Evolutionary conservation across 805 yeast genomes (phyloP).

Genomic region (Starmerella powellii): DNA sequence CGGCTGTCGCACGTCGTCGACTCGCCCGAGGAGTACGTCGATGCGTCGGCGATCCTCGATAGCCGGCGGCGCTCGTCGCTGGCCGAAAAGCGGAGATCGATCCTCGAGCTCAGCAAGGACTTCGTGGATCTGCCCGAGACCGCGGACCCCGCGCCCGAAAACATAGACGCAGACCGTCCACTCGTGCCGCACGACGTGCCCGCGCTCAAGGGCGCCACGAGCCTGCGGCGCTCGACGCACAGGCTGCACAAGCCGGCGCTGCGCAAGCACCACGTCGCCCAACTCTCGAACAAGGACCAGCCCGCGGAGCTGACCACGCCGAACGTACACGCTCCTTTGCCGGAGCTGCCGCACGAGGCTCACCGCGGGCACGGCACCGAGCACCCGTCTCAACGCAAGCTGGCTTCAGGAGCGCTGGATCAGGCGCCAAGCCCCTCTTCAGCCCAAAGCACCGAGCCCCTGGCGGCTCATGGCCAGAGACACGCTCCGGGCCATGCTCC

Average conservation of each 20-base stretch:
- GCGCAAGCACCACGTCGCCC: neutral
- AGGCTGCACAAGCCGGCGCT: slow-evolving; percentile 11
- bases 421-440: too few species aligned
- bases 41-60: slow-evolving; percentile 29
- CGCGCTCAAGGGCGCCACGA: slow-evolving; percentile 14
- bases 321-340: too few species aligned
- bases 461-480: too few species aligned
- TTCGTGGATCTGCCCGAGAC: slow-evolving; percentile 34
- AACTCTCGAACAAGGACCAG: too few species aligned
- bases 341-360: too few species aligned
- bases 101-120: slow-evolving; percentile 44
- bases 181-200: neutral
- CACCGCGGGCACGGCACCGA: too few species aligned
- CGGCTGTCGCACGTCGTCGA: slow-evolving; percentile 29
- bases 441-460: too few species aligned
- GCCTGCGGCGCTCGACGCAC: slow-evolving; percentile 19
- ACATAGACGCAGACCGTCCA: neutral
- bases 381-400: too few species aligned
- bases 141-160: neutral
- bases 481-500: too few species aligned
- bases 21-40: slow-evolving; percentile 27
- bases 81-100: slow-evolving; percentile 22
- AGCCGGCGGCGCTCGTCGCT: slow-evolving; percentile 19
- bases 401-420: too few species aligned
- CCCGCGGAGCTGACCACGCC: too few species aligned